Conservation (phyloP, 2,329 filamentous ascomycete species). For the Incumbomyces delicatus region DNA sequence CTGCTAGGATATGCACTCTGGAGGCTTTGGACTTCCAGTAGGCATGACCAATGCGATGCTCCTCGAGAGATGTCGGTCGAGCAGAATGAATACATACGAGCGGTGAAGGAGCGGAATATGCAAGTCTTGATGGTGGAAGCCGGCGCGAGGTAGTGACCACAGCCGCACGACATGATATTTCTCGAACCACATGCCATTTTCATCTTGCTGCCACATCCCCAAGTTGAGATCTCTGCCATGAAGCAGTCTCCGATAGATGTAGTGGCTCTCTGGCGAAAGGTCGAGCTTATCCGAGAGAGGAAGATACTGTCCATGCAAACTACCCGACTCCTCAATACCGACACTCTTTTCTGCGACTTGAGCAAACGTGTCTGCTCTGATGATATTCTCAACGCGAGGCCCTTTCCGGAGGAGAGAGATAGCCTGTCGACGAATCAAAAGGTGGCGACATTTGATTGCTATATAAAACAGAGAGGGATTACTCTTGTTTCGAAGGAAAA, state of each 20-base stretch:
- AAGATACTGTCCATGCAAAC: not conserved
- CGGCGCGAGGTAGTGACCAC: too few species aligned
- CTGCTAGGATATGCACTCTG: not conserved
- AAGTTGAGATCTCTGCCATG: too few species aligned
- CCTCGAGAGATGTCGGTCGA: too few species aligned
- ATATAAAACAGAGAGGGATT: not conserved
- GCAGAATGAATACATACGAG: too few species aligned
- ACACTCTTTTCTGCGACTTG: not conserved
- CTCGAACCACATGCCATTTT: too few species aligned
- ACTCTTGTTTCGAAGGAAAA: slow-evolving; percentile 1
- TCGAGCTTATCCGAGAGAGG: not conserved
- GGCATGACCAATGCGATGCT: not conserved
- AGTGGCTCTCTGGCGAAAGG: too few species aligned
- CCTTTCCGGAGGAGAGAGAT: slow-evolving; percentile 1
- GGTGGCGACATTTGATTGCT: slow-evolving; percentile 3
- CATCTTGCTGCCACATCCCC: too few species aligned
- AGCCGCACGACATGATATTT: too few species aligned
- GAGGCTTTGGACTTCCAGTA: not conserved
- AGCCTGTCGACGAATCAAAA: not conserved
- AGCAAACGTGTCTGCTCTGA: not conserved
- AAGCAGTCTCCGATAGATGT: too few species aligned
- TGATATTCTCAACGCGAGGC: slow-evolving; percentile 1
- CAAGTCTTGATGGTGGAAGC: too few species aligned
- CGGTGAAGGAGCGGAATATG: too few species aligned
- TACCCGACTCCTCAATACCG: slow-evolving; percentile 2